These are phyloP conservation scores for Mariannaea elegans DNA, from an alignment of 2,329 filamentous ascomycete genomes.

Conservation along the genomic window DNA sequence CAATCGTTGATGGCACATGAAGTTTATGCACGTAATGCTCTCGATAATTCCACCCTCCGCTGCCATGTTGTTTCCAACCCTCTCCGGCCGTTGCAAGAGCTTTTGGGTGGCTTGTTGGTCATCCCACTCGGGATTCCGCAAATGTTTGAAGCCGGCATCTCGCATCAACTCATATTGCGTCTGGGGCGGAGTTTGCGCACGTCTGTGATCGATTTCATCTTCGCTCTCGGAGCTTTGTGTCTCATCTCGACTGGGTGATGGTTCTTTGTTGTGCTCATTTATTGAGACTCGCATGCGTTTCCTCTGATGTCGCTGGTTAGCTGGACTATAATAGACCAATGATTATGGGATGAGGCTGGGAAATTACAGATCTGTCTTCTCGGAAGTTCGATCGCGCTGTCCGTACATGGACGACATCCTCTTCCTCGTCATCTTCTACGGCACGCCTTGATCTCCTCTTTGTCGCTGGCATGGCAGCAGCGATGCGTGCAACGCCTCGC, in stretches of 20 bases:
- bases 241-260: constrained; percentile 30
- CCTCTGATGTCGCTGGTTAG: constrained; percentile 29
- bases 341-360: constrained; percentile 18
- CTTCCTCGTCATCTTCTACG: constrained; percentile 45
- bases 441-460: constrained; percentile 58
- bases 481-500: constrained; percentile 14
- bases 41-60: constrained; percentile 89
- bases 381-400: constrained; percentile 53
- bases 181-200: constrained; percentile 51
- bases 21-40: constrained; percentile 86
- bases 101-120: constrained; percentile 73
- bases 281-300: constrained; percentile 48
- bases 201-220: constrained; percentile 41
- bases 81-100: constrained; percentile 59
- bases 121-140: constrained; percentile 65
- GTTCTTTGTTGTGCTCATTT: constrained; percentile 29
- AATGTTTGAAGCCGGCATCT: constrained; percentile 66
- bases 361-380: constrained; percentile 50
- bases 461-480: constrained; percentile 40
- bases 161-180: constrained; percentile 71
- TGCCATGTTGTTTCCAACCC: constrained; percentile 73
- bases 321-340: neutral
- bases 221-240: constrained; percentile 43
- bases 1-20: constrained; percentile 92
- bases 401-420: constrained; percentile 47